Evolutionary conservation across 2,329 filamentous ascomycete genomes (phyloP), one percentile per base, ranked within the genome.

Genomic region (Pyrenophora seminiperda): DNA sequence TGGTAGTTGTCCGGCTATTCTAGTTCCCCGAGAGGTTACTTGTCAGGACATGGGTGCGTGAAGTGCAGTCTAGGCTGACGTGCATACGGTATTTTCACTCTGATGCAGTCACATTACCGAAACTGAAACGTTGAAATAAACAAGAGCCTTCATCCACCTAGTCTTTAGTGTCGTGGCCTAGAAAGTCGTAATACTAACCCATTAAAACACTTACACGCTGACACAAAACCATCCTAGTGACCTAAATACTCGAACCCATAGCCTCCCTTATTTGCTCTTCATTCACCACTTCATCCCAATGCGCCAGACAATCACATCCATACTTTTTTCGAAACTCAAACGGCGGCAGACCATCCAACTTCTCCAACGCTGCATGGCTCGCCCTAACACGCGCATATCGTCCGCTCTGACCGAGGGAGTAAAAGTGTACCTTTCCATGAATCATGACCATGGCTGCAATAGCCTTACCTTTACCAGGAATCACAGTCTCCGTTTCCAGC

Each of bases 381-480:
- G 83, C 87, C 10, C 78, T 78, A 4, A 88, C 72, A 73, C 91
- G 92, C 0, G 90, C 91, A 72, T 91, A 89, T 38, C 88, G 80
- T 0, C 83, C 82, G 41, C 85, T 91, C 58, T 79, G 82, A 1
- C 83, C 83, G 29, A 79, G 76, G 1, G 79, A 83, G 55, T 84
- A 79, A 1, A 84, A 83, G n/a, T 90, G 72, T 7, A 91, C 81
- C 33, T 80, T 71, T 10, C 84, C 82, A 66, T 97, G 93, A 11
- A 97, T 81, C 67, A 95, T 79, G 6, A 96, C 80, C 18, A 84
- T 90, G 5, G 87, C 88, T 0, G 90, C 76, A 5, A 92, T 82
- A 24, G 70, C 62, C 55, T 40, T 70, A 64, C 32, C 75, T 66
- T 44, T 75, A 53, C 39, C 76, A 59, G 77, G 66, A 2, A 81